Base-by-base conservation (phyloP, 2,329 filamentous ascomycete genomes). In the Alternaria sp. region DNA sequence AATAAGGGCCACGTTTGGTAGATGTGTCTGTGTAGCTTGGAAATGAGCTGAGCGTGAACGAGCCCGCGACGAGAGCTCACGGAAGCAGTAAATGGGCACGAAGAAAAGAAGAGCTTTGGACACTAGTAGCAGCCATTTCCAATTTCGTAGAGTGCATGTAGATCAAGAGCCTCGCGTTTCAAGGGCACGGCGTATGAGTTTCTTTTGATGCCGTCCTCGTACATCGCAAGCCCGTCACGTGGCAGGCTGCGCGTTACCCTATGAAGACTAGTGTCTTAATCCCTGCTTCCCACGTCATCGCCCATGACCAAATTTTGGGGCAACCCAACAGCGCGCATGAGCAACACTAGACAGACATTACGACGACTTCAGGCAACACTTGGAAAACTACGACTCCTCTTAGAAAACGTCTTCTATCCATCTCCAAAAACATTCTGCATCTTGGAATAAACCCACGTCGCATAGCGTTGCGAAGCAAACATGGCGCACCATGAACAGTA, bases 401-500 rank as follows among this genome's bases (percentile, higher is more conserved):
- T 42, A 23, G 39, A 0, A 40, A 41, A 24, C 21, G 6, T 2
- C 7, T 0, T 14, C 23, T 26, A 24, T 24, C 21, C 17, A 6
- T 17, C 17, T 17, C 17, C 37, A 21, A 4, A 39, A 21, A 8
- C 9, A 21, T 39, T 17, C 17, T 23, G 9, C 17, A 39, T 21
- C 17, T 17, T n/a, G 21, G 5, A 2, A 2, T 39, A 11, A 5
- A 23, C 17, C 37, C 37, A 23, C 37, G 5, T 23, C 6, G 3
- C 11, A 31, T 7, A 50, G 24, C 26, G 4, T 23, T 29, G 14
- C 14, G 6, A 53, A 33, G 33, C 9, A 17, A 51, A 37, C 29
- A 63, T 63, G 60, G 54, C 87, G 17, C 85, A 90, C 58, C 70
- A 77, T 64, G 69, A 73, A 56, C 89, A 91, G 66, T 97, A 95